Conservation (phyloP, 1,139 yeast species). For the Diutina pseudorugosa region DNA sequence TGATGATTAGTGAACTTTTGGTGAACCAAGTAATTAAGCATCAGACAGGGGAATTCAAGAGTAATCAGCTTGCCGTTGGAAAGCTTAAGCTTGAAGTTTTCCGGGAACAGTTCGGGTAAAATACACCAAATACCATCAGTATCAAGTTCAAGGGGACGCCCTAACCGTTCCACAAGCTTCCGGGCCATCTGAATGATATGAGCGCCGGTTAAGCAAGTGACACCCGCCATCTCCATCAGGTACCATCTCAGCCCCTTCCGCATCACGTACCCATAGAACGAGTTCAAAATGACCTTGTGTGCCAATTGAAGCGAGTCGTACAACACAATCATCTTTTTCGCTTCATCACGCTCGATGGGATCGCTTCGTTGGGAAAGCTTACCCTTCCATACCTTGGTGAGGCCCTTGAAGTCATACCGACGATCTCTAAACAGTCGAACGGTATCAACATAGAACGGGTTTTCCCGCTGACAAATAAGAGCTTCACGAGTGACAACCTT, state of each 20-base stretch:
- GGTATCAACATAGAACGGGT: conserved; percentile 92
- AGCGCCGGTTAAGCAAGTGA: conserved; percentile 96
- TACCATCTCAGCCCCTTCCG: conserved; percentile 98
- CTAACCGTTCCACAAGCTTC: conserved; percentile 81
- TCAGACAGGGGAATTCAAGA: conserved; percentile 89
- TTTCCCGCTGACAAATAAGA: conserved; percentile 92
- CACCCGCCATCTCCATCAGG: conserved; percentile 99
- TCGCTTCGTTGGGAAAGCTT: conserved; percentile 54
- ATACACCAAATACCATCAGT: conserved; percentile 99
- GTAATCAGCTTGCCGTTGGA: conserved; percentile 68
- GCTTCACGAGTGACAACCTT: conserved; percentile 86
- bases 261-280: conserved; percentile 98
- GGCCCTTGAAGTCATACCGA: conserved; percentile 88
- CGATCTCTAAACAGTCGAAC: conserved; percentile 93
- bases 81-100: conserved; percentile 59
- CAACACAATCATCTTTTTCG: conserved; percentile 83
- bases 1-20: conserved; percentile 86
- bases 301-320: conserved; percentile 95
- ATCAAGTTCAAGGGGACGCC: conserved; percentile 91
- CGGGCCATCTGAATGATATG: conserved; percentile 97
- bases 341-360: conserved; percentile 60
- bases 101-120: conserved; percentile 86
- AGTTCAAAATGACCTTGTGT: conserved; percentile 90
- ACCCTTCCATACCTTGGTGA: conserved; percentile 91
- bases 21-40: conserved; percentile 91